Evolutionary conservation across 2,329 filamentous ascomycete genomes (phyloP).

Genomic region (Lasiodiplodia gonubiensis): DNA sequence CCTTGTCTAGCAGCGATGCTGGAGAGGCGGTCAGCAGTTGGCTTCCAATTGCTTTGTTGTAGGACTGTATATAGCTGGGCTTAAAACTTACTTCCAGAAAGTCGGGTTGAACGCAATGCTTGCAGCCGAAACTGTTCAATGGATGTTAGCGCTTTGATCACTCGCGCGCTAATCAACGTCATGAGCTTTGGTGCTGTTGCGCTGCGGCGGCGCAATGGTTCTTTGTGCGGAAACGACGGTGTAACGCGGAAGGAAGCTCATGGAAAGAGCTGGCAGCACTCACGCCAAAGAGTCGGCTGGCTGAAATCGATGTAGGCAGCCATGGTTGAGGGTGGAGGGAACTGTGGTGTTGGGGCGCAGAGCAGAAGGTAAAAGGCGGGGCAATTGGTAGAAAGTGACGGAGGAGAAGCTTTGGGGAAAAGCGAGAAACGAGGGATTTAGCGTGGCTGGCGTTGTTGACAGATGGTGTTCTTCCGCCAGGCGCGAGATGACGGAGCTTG

Average conservation of each 20-base stretch:
- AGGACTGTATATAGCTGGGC: slow-evolving; percentile 7
- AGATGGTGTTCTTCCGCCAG: slow-evolving; percentile 20
- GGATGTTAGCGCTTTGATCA: background rate
- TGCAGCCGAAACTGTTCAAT: slow-evolving; percentile 70
- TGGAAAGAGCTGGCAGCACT: slow-evolving; percentile 33
- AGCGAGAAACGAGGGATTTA: slow-evolving; percentile 41
- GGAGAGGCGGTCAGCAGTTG: slow-evolving; percentile 31
- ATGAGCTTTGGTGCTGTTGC: background rate
- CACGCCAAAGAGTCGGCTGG: slow-evolving; percentile 56
- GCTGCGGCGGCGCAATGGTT: background rate
- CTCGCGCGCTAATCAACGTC: no score
- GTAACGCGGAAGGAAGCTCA: slow-evolving; percentile 6
- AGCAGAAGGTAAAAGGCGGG: background rate
- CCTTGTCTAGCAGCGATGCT: slow-evolving; percentile 85
- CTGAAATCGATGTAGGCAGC: slow-evolving; percentile 48
- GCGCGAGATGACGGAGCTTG: slow-evolving; percentile 18
- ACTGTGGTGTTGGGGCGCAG: background rate
- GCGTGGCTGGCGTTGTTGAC: slow-evolving; percentile 32
- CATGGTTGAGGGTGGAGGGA: slow-evolving; percentile 30
- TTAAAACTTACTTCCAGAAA: slow-evolving; percentile 91
- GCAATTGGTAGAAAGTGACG: background rate
- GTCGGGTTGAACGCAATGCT: slow-evolving; percentile 94
- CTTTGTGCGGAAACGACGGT: slow-evolving; percentile 5
- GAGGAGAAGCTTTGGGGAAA: slow-evolving; percentile 19
- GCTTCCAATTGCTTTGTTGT: slow-evolving; percentile 5